Conservation (phyloP, 805 yeast genomes). For the Wickerhamiella musiphila region DNA sequence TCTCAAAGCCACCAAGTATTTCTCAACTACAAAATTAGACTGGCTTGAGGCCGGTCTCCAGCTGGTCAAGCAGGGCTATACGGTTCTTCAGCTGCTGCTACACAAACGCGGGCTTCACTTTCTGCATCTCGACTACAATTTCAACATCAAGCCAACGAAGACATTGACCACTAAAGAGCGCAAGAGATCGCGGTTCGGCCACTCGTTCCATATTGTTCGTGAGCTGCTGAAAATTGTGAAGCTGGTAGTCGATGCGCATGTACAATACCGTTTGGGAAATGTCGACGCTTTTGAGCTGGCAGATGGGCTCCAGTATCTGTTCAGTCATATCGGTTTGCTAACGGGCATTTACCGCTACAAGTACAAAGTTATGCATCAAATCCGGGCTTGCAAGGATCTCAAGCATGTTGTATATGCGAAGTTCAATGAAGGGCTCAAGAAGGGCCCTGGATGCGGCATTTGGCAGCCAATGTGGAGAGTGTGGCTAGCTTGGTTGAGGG, state of each 20-base stretch:
- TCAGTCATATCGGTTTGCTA: slow-evolving; percentile 87
- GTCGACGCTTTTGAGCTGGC: slow-evolving; percentile 89
- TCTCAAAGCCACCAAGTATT: slow-evolving; percentile 64
- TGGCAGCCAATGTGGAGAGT: slow-evolving; percentile 99
- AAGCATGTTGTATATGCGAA: slow-evolving; percentile 79
- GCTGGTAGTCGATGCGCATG: slow-evolving; percentile 81
- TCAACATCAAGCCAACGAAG: slow-evolving; percentile 89
- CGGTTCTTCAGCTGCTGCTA: slow-evolving; percentile 75
- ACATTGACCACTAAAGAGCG: slow-evolving; percentile 93
- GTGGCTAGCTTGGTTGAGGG: slow-evolving; percentile 85
- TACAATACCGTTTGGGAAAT: slow-evolving; percentile 76
- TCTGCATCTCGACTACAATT: slow-evolving; percentile 85
- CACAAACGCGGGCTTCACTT: slow-evolving; percentile 85
- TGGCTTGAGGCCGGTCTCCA: slow-evolving; percentile 99
- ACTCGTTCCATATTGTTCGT: slow-evolving; percentile 84
- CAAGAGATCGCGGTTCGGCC: slow-evolving; percentile 88
- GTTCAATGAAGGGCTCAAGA: slow-evolving; percentile 72
- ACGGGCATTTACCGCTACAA: slow-evolving; percentile 95
- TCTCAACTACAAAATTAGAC: slow-evolving; percentile 80
- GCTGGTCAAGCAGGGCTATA: slow-evolving; percentile 82
- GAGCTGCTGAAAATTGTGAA: slow-evolving; percentile 76
- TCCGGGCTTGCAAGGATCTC: slow-evolving; percentile 84
- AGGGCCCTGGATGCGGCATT: slow-evolving; percentile 97
- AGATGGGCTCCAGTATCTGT: slow-evolving; percentile 78
- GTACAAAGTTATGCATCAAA: slow-evolving; percentile 96